These are phyloP conservation scores for Penicillium digitatum DNA, from an alignment of 2,329 filamentous ascomycete genomes.

Conservation along the genomic window DNA sequence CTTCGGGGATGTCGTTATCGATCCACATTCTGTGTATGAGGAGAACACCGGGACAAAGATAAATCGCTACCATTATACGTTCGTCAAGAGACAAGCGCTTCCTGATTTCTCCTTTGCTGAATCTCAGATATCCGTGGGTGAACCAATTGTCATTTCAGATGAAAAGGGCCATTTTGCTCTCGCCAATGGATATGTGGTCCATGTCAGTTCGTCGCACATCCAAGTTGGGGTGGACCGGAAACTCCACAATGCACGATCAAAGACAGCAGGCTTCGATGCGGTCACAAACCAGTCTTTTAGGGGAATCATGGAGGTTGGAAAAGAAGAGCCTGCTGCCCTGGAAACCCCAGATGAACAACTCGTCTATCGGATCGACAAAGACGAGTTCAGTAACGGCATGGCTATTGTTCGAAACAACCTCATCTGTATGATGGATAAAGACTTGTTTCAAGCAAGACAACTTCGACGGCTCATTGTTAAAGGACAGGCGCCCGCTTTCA, in stretches of 20 bases:
- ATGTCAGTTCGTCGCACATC: slow-evolving; percentile 70
- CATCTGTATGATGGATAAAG: slow-evolving; percentile 83
- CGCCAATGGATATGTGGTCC: slow-evolving; percentile 83
- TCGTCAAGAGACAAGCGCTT: slow-evolving; percentile 64
- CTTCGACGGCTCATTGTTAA: slow-evolving; percentile 79
- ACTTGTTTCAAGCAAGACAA: slow-evolving; percentile 64
- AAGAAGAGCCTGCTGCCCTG: slow-evolving; percentile 45
- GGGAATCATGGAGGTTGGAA: slow-evolving; percentile 82
- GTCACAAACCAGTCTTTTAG: slow-evolving; percentile 77
- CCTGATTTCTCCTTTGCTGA: slow-evolving; percentile 79
- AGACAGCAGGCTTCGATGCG: slow-evolving; percentile 70
- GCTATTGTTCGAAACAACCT: slow-evolving; percentile 91
- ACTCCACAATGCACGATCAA: slow-evolving; percentile 78
- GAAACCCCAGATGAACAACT: slow-evolving; percentile 49
- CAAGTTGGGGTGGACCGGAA: slow-evolving; percentile 86
- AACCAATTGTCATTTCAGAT: slow-evolving; percentile 94
- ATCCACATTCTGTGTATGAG: slow-evolving; percentile 69
- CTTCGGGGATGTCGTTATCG: slow-evolving; percentile 81
- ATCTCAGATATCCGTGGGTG: slow-evolving; percentile 79
- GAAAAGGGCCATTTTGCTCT: slow-evolving; percentile 93
- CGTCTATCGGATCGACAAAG: slow-evolving; percentile 85
- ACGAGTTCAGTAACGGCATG: slow-evolving; percentile 98
- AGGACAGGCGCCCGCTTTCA: slow-evolving; percentile 69
- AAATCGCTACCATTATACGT: slow-evolving; percentile 83
- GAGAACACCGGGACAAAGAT: slow-evolving; percentile 72